These are phyloP conservation scores for Globisporangium uncinulatum DNA, from an alignment of 352 stramenopile species.

Conservation along the genomic window DNA sequence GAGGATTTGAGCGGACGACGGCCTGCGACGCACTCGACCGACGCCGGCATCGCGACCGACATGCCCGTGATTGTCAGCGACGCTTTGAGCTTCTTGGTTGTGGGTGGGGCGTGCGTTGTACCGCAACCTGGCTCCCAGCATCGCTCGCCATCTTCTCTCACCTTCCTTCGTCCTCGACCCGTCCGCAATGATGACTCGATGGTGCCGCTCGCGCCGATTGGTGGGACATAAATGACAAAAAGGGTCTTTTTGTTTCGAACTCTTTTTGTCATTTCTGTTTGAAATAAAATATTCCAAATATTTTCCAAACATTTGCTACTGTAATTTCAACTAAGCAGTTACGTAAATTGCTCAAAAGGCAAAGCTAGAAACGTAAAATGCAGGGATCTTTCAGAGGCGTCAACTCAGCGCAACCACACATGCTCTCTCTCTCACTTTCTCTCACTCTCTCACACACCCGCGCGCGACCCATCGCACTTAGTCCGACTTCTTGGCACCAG, in stretches of 20 bases:
- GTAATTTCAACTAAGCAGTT: too few relatives aligned
- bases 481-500: slow-evolving; percentile 31
- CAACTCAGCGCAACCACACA: background rate
- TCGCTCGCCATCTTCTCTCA: too few relatives aligned
- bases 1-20: background rate
- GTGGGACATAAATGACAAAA: background rate
- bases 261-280: background rate
- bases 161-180: too few relatives aligned
- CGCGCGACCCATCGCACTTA: slow-evolving; percentile 9
- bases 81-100: slow-evolving; percentile 1
- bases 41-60: slow-evolving; percentile 6
- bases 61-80: slow-evolving; percentile 5
- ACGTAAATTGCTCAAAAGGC: too few relatives aligned
- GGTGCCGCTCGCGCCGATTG: background rate
- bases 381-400: background rate
- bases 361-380: background rate
- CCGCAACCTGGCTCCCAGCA: too few relatives aligned
- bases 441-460: background rate
- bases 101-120: background rate
- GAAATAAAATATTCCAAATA: too few relatives aligned
- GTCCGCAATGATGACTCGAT: background rate
- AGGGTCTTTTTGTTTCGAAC: background rate
- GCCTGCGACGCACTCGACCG: background rate
- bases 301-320: too few relatives aligned
- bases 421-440: too few relatives aligned